A percentile compares a stretch with the other conserved stretches of the same genome.
Conservation (phyloP, 805 yeast species). For the Nakazawaea ishiwadae region DNA sequence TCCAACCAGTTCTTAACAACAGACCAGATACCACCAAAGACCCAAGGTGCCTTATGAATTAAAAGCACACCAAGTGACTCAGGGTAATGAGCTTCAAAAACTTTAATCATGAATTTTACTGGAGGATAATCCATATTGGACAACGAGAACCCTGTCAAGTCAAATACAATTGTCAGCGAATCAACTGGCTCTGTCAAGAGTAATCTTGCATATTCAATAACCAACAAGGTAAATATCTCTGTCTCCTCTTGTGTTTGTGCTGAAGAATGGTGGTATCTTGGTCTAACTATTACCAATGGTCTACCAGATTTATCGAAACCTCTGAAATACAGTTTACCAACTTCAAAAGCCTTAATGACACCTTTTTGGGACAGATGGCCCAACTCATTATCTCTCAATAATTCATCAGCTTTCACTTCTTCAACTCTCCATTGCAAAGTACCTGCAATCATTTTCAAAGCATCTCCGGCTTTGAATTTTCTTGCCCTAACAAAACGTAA, state of each 20-base stretch:
- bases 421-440: slow-evolving; percentile 73
- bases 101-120: slow-evolving; percentile 81
- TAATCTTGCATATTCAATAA: slow-evolving; percentile 80
- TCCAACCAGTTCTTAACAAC: slow-evolving; percentile 91
- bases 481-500: slow-evolving; percentile 82
- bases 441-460: slow-evolving; percentile 65
- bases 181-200: slow-evolving; percentile 72
- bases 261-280: slow-evolving; percentile 65
- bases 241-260: slow-evolving; percentile 69
- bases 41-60: slow-evolving; percentile 96
- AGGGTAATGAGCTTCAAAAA: slow-evolving; percentile 96
- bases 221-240: slow-evolving; percentile 66
- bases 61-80: slow-evolving; percentile 82
- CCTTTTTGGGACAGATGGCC: slow-evolving; percentile 45
- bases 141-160: slow-evolving; percentile 79
- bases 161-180: slow-evolving; percentile 80
- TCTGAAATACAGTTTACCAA: slow-evolving; percentile 67
- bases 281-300: slow-evolving; percentile 80
- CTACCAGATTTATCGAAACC: slow-evolving; percentile 72
- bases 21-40: slow-evolving; percentile 92
- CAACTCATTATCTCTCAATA: slow-evolving; percentile 71
- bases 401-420: slow-evolving; percentile 54
- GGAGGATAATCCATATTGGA: slow-evolving; percentile 92
- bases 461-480: slow-evolving; percentile 71
- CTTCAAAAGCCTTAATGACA: slow-evolving; percentile 49